Evolutionary conservation across 805 yeast genomes (phyloP), one percentile per base, ranked within the genome.

Genomic region (Wickerhamiella qilinensis): DNA sequence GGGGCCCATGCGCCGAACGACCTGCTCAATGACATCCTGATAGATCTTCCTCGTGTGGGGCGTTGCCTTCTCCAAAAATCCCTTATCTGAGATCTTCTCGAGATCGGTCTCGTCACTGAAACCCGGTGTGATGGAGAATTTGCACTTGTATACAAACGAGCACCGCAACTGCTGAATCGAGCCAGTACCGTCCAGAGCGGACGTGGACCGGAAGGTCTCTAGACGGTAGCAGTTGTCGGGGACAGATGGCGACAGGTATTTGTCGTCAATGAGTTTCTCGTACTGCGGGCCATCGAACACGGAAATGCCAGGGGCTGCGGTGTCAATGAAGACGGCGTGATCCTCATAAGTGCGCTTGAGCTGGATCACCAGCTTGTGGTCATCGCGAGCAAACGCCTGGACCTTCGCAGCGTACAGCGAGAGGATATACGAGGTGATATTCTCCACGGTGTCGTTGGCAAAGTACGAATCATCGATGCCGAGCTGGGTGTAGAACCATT

Each of bases 401-500:
- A 91, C 71, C 57, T 91, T 91, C 41, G 96, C 86, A 25, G 95
- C 82, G 60, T 88, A 88, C 39, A 88, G 66, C 8, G 95, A 80
- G 53, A 80, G 80, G 49, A 88, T 82, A 53, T 86, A 85, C 39
- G 77, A 71, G 15, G 82, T 86, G 47, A 88, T 80, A 43, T 77
- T 81, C 38, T 69, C 73, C 12, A 86, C 79, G 4, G 81, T 64
- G 54, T 88, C 95, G 45, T 79, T 73, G 32, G 91, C 91, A 56
- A 88, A 86, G 59, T 81, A 88, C 22, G 83, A 77, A 54, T 85
- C 95, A 54, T 86, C 95, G 43, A 88, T 84, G 20, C 95, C 95
- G 47, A 88, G 67, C 30, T 71, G 61, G 41, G 79, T 73, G 63
- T 91, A 91, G 57, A 88, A 86, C 93, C 95, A 85, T 43, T 67